Conservation (phyloP, 352 stramenopile genomes). For the Aphanomyces euteiches region DNA sequence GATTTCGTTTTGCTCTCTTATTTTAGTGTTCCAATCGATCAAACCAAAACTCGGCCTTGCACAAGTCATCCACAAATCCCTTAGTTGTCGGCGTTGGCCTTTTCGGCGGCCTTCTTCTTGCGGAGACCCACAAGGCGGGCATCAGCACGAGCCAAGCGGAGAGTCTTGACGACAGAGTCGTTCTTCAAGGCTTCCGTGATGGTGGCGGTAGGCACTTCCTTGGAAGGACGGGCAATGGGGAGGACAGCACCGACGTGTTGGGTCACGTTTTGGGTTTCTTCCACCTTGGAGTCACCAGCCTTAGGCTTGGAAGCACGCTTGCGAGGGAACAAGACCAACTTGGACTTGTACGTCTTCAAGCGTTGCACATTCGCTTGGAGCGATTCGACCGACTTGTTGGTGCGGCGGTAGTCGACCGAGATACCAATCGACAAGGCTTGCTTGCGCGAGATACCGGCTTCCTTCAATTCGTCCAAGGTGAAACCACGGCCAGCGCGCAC, state of each 20-base stretch:
- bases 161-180: slow-evolving; percentile 71
- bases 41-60: slow-evolving; percentile 22
- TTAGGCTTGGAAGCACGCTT: slow-evolving; percentile 94
- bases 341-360: slow-evolving; percentile 98
- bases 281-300: slow-evolving; percentile 88
- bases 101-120: slow-evolving; percentile 86
- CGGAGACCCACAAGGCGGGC: slow-evolving; percentile 85
- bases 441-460: slow-evolving; percentile 94
- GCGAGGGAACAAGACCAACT: slow-evolving; percentile 98
- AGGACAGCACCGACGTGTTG: slow-evolving; percentile 84
- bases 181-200: slow-evolving; percentile 89
- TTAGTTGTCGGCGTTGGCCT: slow-evolving; percentile 80
- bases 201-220: slow-evolving; percentile 70
- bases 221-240: slow-evolving; percentile 66
- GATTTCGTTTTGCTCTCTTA: slow-evolving; percentile 14
- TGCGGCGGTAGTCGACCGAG: slow-evolving; percentile 96
- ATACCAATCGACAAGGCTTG: slow-evolving; percentile 97
- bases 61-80: not conserved
- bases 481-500: slow-evolving; percentile 97
- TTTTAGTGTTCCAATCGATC: slow-evolving; percentile 34
- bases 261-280: slow-evolving; percentile 89
- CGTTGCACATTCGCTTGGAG: slow-evolving; percentile 96
- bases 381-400: slow-evolving; percentile 97
- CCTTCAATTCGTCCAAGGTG: slow-evolving; percentile 98
- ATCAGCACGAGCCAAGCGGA: slow-evolving; percentile 80